Conservation (phyloP, 306 rosid genomes). For the Quercus robur region DNA sequence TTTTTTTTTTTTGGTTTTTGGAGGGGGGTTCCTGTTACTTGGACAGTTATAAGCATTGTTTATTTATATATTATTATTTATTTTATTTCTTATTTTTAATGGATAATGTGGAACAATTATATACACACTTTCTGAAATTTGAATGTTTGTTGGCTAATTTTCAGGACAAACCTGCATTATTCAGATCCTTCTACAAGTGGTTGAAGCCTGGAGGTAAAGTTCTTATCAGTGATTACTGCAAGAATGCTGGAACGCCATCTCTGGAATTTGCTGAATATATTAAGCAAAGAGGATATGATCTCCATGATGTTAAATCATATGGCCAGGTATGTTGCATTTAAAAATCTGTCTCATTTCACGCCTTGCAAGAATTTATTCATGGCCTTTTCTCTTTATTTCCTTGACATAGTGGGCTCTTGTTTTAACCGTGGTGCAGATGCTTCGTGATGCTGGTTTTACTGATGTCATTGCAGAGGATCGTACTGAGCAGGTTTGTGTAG, state of each 20-base stretch:
- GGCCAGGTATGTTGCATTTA: slow-evolving; percentile 49
- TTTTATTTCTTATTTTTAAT: not conserved
- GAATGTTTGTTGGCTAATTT: slow-evolving; percentile 1
- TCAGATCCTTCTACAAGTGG: slow-evolving; percentile 81
- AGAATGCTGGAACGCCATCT: slow-evolving; percentile 61
- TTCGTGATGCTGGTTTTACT: slow-evolving; percentile 75
- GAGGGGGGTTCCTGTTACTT: not conserved
- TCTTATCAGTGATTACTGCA: slow-evolving; percentile 86
- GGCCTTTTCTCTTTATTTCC: not conserved
- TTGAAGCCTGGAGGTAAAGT: slow-evolving; percentile 92
- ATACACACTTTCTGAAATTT: not conserved
- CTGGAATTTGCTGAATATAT: slow-evolving; percentile 67
- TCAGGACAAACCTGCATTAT: slow-evolving; percentile 78
- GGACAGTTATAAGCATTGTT: slow-evolving; percentile 2
- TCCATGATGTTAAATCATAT: slow-evolving; percentile 60
- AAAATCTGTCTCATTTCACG: not conserved
- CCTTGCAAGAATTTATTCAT: not conserved
- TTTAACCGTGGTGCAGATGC: slow-evolving; percentile 60
- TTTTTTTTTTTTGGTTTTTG: not conserved
- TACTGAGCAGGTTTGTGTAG: slow-evolving; percentile 62
- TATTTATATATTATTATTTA: no score
- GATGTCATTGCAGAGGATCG: slow-evolving; percentile 71
- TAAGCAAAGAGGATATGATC: slow-evolving; percentile 74
- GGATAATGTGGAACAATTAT: not conserved
- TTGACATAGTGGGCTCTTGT: slow-evolving; percentile 7